Conservation (phyloP, 305 asterid species). For the Solanum hybrid region DNA sequence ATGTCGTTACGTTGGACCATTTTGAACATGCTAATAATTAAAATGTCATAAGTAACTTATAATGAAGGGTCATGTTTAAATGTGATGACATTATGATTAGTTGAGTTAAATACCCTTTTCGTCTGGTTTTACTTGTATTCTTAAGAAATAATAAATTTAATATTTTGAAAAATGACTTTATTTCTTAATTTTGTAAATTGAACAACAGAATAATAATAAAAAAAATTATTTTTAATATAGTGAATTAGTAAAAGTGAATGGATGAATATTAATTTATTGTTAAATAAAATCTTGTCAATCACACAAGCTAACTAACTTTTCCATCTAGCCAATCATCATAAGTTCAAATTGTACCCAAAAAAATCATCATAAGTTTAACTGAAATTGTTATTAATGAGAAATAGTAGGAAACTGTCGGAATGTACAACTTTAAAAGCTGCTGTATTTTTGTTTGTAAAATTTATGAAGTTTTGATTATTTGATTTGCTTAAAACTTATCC, state of each 20-base stretch:
- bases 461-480: background rate
- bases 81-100: background rate
- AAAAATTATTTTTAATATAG: background rate
- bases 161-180: too few species aligned
- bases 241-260: accelerated
- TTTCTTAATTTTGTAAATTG: background rate
- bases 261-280: background rate
- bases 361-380: background rate
- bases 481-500: background rate
- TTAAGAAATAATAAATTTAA: background rate
- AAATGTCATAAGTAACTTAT: background rate
- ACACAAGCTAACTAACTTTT: background rate
- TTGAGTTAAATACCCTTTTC: background rate
- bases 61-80: background rate
- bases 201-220: background rate
- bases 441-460: background rate
- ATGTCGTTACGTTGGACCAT: background rate
- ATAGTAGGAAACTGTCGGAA: background rate
- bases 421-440: background rate
- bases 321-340: background rate
- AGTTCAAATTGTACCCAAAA: background rate
- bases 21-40: background rate
- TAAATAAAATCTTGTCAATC: background rate
- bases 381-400: background rate
- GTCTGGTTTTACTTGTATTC: background rate